Conservation (phyloP, 768 basidiomycete species). For the Rhizopogon vinicolor region DNA sequence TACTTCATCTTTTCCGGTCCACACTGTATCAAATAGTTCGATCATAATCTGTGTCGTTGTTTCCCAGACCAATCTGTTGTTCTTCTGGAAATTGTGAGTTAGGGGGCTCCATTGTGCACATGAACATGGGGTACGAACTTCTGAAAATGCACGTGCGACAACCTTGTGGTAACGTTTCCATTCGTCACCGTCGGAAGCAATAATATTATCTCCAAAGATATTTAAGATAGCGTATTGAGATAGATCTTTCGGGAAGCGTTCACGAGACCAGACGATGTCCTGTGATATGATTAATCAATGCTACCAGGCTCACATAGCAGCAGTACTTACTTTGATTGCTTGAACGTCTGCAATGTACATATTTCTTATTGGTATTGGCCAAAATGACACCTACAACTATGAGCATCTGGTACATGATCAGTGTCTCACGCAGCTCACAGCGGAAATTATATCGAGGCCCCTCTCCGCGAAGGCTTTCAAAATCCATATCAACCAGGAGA, state of each 20-base stretch:
- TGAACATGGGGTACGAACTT: conserved; percentile 2
- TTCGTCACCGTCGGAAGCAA: conserved; percentile 56
- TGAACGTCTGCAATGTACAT: conserved; percentile 32
- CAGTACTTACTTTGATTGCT: conserved; percentile 31
- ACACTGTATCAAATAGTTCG: conserved; percentile 42
- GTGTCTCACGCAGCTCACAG: conserved; percentile 20
- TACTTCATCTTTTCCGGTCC: conserved; percentile 38
- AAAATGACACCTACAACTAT: conserved; percentile 2
- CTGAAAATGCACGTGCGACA: conserved; percentile 59
- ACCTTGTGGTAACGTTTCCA: conserved; percentile 67
- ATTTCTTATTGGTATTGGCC: conserved; percentile 3
- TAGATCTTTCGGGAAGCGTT: conserved; percentile 50
- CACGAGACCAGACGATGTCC: conserved; percentile 17
- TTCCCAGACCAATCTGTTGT: conserved; percentile 42
- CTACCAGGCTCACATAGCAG: background rate
- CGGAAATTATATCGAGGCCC: conserved; percentile 33
- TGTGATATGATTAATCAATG: background rate
- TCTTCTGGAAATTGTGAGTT: conserved; percentile 6
- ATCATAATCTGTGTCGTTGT: conserved; percentile 38
- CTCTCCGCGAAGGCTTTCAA: conserved; percentile 24
- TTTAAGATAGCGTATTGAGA: conserved; percentile 39
- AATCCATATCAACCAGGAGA: background rate
- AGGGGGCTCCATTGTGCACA: background rate
- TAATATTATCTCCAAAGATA: conserved; percentile 57
- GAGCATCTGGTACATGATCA: background rate